phyloP scores from a whole-genome alignment of 495 filamentous ascomycete species.

The Penicillium maclennaniae region DNA sequence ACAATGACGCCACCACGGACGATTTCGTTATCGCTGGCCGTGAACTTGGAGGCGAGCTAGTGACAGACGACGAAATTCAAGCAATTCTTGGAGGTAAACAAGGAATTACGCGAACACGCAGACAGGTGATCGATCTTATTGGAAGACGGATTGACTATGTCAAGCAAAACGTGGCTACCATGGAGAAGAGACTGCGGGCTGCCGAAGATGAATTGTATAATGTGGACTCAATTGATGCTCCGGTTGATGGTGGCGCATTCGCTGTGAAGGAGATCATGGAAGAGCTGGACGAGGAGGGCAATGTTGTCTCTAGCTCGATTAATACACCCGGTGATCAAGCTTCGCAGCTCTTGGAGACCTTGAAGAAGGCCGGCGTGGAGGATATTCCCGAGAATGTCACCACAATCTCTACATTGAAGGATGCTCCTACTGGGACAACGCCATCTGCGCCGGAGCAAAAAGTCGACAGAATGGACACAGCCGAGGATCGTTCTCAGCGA shows the following conservation, averaged over 20 bases:
- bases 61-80: constrained; percentile 54
- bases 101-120: constrained; percentile 39
- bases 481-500: not conserved
- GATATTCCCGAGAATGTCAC: constrained; percentile 36
- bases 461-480: not conserved
- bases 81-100: constrained; percentile 31
- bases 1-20: constrained; percentile 44
- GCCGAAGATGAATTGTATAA: constrained; percentile 66
- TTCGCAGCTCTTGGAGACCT: constrained; percentile 58
- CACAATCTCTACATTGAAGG: not conserved
- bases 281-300: constrained; percentile 87
- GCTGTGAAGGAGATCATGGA: constrained; percentile 85
- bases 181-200: constrained; percentile 63
- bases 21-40: constrained; percentile 50
- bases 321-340: constrained; percentile 58
- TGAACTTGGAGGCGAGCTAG: constrained; percentile 48
- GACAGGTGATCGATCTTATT: constrained; percentile 66
- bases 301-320: constrained; percentile 64
- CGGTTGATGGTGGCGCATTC: constrained; percentile 31
- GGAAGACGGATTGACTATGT: constrained; percentile 83
- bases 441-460: not conserved
- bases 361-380: constrained; percentile 67
- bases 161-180: constrained; percentile 62
- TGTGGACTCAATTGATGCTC: constrained; percentile 29
- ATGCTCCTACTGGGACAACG: not conserved